Evolutionary conservation across 148 eudicot genomes (phyloP), one percentile per base, ranked within the genome.

Genomic region (Spergularia marina): DNA sequence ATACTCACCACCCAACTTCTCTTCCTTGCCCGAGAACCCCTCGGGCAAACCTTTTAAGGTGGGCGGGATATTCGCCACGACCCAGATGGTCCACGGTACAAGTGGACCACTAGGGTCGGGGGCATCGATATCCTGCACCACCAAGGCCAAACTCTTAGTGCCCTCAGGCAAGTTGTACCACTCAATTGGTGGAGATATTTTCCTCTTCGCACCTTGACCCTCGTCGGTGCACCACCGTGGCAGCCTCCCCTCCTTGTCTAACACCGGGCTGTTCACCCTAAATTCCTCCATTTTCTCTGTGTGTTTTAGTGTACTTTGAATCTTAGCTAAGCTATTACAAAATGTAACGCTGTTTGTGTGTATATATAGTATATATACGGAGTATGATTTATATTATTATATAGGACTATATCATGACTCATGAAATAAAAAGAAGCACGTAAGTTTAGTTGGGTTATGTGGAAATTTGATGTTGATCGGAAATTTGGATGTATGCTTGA

Each of bases 61-160:
- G 8, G 93, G 84, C 0, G 93, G 91, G 17, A 94, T 87, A 70
- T 89, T 83, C 0, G 73, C 83, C 70, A 89, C 91, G 49, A 91
- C 91, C 98, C 98, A 93, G 5, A 74, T 68, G 2, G 88, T 80
- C 88, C 89, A 94, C 20, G 92, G 91, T 47, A 89, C 85, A 2
- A 84, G 51, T 0, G 94, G 94, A 7, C 87, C 80, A 11, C 71
- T 74, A 0, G 92, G 88, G 60, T 89, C 89, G 0, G 89, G 88
- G 0, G 87, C 90, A 12, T 94, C 98, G 1, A 91, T 79, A 58
- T 91, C 97, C 58, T 89, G 86, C 20, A 88, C 97, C 74, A 91
- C 83, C 17, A 94, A 58, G 13, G 92, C 97, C 80, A 91, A 23
- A 68, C 84, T 79, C 75, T 87, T 83, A 0, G 97, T 80, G 52